Percentiles rank a stretch among this genome's conserved stretches.
Conservation (phyloP, 73 alveolate species). For the Uronychia setigera region DNA sequence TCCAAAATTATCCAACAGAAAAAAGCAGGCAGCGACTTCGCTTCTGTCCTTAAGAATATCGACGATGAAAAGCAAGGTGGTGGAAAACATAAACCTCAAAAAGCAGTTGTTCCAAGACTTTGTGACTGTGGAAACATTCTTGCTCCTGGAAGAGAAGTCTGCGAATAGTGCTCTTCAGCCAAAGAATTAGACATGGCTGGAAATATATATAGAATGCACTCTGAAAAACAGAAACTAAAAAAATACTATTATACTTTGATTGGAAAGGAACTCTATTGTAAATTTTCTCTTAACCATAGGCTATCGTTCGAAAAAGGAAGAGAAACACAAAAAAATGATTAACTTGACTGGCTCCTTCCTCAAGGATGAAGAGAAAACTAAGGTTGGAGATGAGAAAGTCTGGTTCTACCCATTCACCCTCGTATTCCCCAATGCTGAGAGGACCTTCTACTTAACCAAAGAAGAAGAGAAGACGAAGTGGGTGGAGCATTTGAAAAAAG, state of each 20-base stretch:
- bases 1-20: not conserved
- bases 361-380: conserved; percentile 48
- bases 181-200: conserved; percentile 27
- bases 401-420: conserved; percentile 69
- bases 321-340: conserved; percentile 58
- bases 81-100: not conserved
- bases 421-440: conserved; percentile 56
- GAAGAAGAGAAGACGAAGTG: conserved; percentile 55
- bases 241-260: conserved; percentile 31
- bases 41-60: not conserved
- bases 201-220: conserved; percentile 39
- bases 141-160: not conserved
- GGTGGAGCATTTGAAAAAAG: conserved; percentile 36
- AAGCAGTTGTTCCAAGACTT: conserved; percentile 5
- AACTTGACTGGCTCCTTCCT: conserved; percentile 46
- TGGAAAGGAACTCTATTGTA: conserved; percentile 60
- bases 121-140: not conserved
- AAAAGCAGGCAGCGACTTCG: not conserved
- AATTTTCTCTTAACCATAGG: conserved; percentile 5
- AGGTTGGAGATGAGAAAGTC: conserved; percentile 32
- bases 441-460: conserved; percentile 52
- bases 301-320: conserved; percentile 36
- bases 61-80: not conserved
- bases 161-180: not conserved
- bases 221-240: conserved; percentile 42